phyloP scores from a whole-genome alignment of 345 rosid genomes.

The Crucihimalaya himalaica region DNA sequence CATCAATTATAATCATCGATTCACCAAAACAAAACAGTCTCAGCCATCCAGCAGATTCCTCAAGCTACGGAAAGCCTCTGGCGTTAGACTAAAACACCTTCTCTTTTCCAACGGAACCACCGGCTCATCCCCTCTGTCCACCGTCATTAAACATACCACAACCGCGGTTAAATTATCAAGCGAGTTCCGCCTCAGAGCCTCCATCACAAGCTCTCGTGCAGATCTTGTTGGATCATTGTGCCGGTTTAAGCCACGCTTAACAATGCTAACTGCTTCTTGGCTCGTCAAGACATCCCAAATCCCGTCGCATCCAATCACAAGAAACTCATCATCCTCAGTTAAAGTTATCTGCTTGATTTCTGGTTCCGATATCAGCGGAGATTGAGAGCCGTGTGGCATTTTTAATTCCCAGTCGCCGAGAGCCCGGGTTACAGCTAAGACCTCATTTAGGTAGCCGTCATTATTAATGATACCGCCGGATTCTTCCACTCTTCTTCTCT shows the following conservation, averaged over 20 bases:
- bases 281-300: slow-evolving; percentile 93
- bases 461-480: slow-evolving; percentile 40
- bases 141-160: slow-evolving; percentile 62
- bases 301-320: slow-evolving; percentile 88
- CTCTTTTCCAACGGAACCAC: slow-evolving; percentile 42
- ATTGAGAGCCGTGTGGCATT: slow-evolving; percentile 56
- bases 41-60: slow-evolving; percentile 55
- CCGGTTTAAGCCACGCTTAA: slow-evolving; percentile 56
- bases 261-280: slow-evolving; percentile 74
- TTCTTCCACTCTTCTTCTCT: slow-evolving; percentile 69
- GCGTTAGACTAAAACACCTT: slow-evolving; percentile 63
- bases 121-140: slow-evolving; percentile 42
- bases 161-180: slow-evolving; percentile 81
- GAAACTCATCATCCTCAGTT: slow-evolving; percentile 86
- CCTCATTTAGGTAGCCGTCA: slow-evolving; percentile 50
- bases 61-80: slow-evolving; percentile 72
- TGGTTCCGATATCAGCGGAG: slow-evolving; percentile 80
- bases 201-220: slow-evolving; percentile 79
- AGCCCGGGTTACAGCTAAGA: slow-evolving; percentile 72
- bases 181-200: slow-evolving; percentile 59
- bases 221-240: slow-evolving; percentile 74
- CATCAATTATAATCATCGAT: neutral
- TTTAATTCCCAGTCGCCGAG: slow-evolving; percentile 93
- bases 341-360: slow-evolving; percentile 59
- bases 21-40: neutral